Evolutionary conservation across 495 filamentous ascomycete genomes (phyloP).

Genomic region (Lasiosphaeris hirsuta): DNA sequence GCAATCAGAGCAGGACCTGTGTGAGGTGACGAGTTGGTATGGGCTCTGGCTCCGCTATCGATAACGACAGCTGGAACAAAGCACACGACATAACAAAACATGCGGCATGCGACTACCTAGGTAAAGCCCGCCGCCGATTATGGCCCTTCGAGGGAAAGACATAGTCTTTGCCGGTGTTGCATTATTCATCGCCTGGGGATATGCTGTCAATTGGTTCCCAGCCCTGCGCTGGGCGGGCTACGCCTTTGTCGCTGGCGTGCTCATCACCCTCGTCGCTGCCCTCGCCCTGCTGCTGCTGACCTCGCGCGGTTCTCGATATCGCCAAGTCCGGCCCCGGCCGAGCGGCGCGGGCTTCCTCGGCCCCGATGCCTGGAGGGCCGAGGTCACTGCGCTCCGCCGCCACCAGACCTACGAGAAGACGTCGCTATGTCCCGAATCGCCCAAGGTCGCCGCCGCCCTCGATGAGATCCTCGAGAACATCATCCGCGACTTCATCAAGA

Average conservation of each 20-base stretch:
- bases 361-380: constrained; percentile 62
- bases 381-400: constrained; percentile 57
- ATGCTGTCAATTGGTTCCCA: constrained; percentile 75
- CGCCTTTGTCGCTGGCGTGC: constrained; percentile 66
- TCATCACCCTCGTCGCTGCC: constrained; percentile 51
- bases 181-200: constrained; percentile 82
- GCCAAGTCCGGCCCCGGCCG: constrained; percentile 37
- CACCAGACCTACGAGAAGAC: constrained; percentile 48
- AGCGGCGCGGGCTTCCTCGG: constrained; percentile 58
- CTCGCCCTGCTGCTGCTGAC: constrained; percentile 58
- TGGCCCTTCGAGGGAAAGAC: constrained; percentile 77
- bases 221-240: constrained; percentile 74
- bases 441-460: constrained; percentile 72
- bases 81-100: constrained; percentile 29
- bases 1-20: not conserved
- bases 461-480: constrained; percentile 77
- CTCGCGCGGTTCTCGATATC: constrained; percentile 51
- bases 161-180: constrained; percentile 64
- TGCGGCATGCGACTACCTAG: constrained; percentile 35
- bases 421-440: constrained; percentile 74
- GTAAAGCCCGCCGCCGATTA: constrained; percentile 45
- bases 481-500: constrained; percentile 77
- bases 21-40: constrained; percentile 2
- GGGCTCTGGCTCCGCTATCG: constrained; percentile 3
- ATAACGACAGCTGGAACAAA: constrained; percentile 6